phyloP scores from a whole-genome alignment of 2,329 filamentous ascomycete species.

The Colletotrichum costaricense region DNA sequence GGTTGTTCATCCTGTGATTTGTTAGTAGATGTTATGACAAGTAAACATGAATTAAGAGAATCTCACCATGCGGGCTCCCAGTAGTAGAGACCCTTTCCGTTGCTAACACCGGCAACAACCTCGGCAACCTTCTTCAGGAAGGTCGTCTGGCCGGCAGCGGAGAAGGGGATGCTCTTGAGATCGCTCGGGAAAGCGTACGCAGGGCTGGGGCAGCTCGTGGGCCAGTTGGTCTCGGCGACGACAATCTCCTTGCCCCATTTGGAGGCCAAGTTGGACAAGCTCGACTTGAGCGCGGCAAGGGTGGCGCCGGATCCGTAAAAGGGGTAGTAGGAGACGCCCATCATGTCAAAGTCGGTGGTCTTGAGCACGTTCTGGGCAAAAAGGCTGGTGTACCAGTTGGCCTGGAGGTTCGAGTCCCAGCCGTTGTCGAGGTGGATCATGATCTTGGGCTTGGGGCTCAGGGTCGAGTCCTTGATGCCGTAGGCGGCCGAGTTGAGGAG shows the following conservation, averaged over 20 bases:
- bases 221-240: conserved; percentile 80
- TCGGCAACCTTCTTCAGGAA: conserved; percentile 71
- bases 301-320: conserved; percentile 74
- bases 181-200: conserved; percentile 70
- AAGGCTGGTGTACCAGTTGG: conserved; percentile 73
- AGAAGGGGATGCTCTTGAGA: conserved; percentile 69
- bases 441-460: conserved; percentile 71
- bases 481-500: conserved; percentile 73
- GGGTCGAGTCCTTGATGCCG: conserved; percentile 72
- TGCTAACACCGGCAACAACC: conserved; percentile 62
- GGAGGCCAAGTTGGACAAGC: conserved; percentile 67
- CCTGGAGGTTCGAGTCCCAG: conserved; percentile 76
- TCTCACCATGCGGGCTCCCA: conserved; percentile 75
- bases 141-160: conserved; percentile 69
- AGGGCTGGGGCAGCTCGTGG: conserved; percentile 69
- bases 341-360: conserved; percentile 73
- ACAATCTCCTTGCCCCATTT: conserved; percentile 74
- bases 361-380: conserved; percentile 62
- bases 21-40: background rate
- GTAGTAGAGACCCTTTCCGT: conserved; percentile 73
- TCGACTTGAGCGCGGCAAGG: conserved; percentile 64
- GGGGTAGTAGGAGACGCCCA: conserved; percentile 80
- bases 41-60: background rate
- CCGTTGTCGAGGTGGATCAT: conserved; percentile 82
- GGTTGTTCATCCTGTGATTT: conserved; percentile 62